phyloP scores from a whole-genome alignment of 768 basidiomycete genomes.

The Neoboletus magnificus region DNA sequence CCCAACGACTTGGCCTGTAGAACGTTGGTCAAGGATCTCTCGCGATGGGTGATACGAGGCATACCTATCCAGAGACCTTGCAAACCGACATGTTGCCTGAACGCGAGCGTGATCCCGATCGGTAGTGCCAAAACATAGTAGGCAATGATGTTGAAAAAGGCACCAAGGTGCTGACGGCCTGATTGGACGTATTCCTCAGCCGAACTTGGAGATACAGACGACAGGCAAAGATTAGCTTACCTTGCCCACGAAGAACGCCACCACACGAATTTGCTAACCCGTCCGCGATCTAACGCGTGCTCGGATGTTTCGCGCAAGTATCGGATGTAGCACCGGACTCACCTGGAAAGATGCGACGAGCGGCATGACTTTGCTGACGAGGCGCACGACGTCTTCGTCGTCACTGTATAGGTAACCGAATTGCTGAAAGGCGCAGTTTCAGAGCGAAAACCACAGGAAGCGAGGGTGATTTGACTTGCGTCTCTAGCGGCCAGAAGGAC shows the following conservation, averaged over 20 bases:
- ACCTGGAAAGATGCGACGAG: slow-evolving; percentile 56
- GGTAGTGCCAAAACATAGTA: slow-evolving; percentile 56
- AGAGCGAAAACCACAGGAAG: background rate
- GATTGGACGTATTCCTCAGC: slow-evolving; percentile 7
- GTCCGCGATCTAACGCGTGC: slow-evolving; percentile 42
- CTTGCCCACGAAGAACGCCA: slow-evolving; percentile 48
- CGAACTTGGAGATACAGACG: too few species aligned
- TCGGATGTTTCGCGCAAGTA: background rate
- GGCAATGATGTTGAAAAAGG: slow-evolving; percentile 68
- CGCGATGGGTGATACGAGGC: background rate
- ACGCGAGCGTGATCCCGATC: slow-evolving; percentile 50
- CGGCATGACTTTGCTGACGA: slow-evolving; percentile 51
- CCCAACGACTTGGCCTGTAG: slow-evolving; percentile 65
- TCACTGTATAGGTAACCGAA: slow-evolving; percentile 71
- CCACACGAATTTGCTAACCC: slow-evolving; percentile 52
- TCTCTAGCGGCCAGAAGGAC: slow-evolving; percentile 54
- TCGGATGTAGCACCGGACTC: background rate
- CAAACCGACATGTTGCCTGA: slow-evolving; percentile 41
- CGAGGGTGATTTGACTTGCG: slow-evolving; percentile 34
- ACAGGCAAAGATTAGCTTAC: slow-evolving; percentile 15
- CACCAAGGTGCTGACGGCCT: slow-evolving; percentile 67
- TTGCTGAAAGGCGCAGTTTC: slow-evolving; percentile 29
- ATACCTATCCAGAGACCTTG: slow-evolving; percentile 52
- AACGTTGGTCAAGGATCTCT: slow-evolving; percentile 8
- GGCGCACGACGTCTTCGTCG: slow-evolving; percentile 48